Conservation (phyloP, 164 flowering plant species). For the Protea cynaroides region DNA sequence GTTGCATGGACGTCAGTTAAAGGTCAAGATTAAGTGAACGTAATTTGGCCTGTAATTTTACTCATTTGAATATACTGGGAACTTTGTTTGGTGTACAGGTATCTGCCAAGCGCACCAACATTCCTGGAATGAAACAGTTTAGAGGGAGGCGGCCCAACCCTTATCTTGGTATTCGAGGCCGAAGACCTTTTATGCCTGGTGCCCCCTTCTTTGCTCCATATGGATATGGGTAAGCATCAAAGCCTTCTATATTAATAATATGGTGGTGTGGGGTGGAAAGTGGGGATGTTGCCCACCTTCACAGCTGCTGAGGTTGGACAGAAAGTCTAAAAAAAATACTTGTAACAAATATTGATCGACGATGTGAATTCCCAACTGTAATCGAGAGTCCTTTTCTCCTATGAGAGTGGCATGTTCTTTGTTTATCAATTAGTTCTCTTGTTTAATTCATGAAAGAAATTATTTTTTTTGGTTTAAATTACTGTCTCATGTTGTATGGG, state of each 20-base stretch:
- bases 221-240: constrained; percentile 53
- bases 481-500: background rate
- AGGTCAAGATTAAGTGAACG: constrained; percentile 29
- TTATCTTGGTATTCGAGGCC: constrained; percentile 33
- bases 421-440: too few relatives aligned
- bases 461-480: too few relatives aligned
- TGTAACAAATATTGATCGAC: too few relatives aligned
- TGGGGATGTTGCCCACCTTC: too few relatives aligned
- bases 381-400: too few relatives aligned
- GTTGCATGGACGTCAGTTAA: constrained; percentile 72
- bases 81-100: constrained; percentile 36
- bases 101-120: constrained; percentile 66
- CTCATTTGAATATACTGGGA: background rate
- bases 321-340: too few relatives aligned
- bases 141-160: constrained; percentile 55
- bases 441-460: background rate
- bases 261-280: too few relatives aligned
- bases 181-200: constrained; percentile 48
- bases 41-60: background rate
- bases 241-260: too few relatives aligned
- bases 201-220: constrained; percentile 38
- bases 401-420: too few relatives aligned
- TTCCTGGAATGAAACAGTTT: constrained; percentile 76
- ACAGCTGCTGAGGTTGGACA: background rate
- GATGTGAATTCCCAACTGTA: too few relatives aligned